Evolutionary conservation across 805 yeast genomes (phyloP).

Genomic region (Wickerhamomyces hampshirensis): DNA sequence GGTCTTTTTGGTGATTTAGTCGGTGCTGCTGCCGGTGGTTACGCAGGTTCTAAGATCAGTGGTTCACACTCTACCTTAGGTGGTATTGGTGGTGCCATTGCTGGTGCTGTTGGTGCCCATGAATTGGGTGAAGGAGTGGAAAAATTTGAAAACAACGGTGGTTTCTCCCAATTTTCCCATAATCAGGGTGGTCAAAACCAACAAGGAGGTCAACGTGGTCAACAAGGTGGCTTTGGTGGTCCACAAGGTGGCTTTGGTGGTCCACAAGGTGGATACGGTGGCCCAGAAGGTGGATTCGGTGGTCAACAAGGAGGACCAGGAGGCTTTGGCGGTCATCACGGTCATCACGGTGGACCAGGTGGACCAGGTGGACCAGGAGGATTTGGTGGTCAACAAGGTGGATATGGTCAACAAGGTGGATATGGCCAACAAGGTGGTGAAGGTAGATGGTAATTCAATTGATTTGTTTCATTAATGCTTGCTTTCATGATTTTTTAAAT

Average conservation of each 20-base stretch:
- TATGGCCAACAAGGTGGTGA: too few species aligned
- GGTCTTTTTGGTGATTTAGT: constrained; percentile 40
- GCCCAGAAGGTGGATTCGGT: constrained; percentile 21
- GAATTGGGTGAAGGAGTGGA: too few species aligned
- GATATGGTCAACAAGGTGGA: constrained; percentile 21
- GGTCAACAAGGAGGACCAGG: constrained; percentile 23
- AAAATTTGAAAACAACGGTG: constrained; percentile 34
- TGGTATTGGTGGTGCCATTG: constrained; percentile 47
- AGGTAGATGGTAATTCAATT: constrained; percentile 10
- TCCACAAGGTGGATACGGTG: constrained; percentile 19
- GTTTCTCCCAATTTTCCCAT: constrained; percentile 17
- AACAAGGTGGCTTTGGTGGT: constrained; percentile 16
- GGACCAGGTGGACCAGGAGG: constrained; percentile 22
- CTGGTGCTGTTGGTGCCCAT: constrained; percentile 51
- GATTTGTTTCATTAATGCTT: not conserved
- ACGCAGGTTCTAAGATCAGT: constrained; percentile 42
- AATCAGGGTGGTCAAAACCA: constrained; percentile 15
- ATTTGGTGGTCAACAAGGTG: constrained; percentile 23
- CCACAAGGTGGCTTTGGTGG: constrained; percentile 11
- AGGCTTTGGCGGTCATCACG: constrained; percentile 14
- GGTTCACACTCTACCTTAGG: constrained; percentile 34
- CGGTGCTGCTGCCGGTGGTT: constrained; percentile 53
- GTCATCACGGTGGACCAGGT: constrained; percentile 19
- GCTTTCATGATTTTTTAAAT: not conserved
- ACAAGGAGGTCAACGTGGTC: constrained; percentile 12